Evolutionary conservation across 148 eudicot species (phyloP).

Genomic region (Camellia lanceoleosa): DNA sequence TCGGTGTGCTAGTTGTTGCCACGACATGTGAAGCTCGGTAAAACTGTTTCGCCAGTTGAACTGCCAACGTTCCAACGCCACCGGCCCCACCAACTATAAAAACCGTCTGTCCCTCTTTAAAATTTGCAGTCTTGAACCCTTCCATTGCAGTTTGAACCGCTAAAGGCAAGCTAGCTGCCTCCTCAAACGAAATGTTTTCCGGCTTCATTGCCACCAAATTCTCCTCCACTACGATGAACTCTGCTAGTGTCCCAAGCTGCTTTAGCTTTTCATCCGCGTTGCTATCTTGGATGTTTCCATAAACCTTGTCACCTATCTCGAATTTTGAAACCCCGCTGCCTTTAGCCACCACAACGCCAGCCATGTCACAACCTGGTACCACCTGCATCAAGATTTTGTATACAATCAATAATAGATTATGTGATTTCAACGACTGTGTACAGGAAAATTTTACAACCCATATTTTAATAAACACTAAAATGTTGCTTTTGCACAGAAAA

Average conservation of each 20-base stretch:
- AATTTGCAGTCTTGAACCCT: constrained; percentile 41
- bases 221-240: constrained; percentile 46
- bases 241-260: constrained; percentile 43
- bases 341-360: constrained; percentile 43
- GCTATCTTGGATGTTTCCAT: constrained; percentile 48
- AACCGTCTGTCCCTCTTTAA: constrained; percentile 30
- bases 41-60: constrained; percentile 46
- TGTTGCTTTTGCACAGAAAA: no score
- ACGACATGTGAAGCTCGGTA: constrained; percentile 40
- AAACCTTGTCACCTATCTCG: constrained; percentile 43
- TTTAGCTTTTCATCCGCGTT: constrained; percentile 21
- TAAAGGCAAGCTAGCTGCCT: constrained; percentile 53
- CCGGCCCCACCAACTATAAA: constrained; percentile 57
- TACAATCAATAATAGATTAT: no score
- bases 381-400: constrained; percentile 25
- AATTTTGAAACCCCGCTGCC: constrained; percentile 25
- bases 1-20: constrained; percentile 44
- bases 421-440: no score
- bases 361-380: constrained; percentile 58
- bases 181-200: constrained; percentile 41
- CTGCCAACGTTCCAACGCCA: constrained; percentile 46
- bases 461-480: no score
- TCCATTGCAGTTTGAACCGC: constrained; percentile 50
- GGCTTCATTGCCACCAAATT: constrained; percentile 44
- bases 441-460: no score